Conservation (phyloP, 495 filamentous ascomycete species). For the Aspergillus biplanus region DNA sequence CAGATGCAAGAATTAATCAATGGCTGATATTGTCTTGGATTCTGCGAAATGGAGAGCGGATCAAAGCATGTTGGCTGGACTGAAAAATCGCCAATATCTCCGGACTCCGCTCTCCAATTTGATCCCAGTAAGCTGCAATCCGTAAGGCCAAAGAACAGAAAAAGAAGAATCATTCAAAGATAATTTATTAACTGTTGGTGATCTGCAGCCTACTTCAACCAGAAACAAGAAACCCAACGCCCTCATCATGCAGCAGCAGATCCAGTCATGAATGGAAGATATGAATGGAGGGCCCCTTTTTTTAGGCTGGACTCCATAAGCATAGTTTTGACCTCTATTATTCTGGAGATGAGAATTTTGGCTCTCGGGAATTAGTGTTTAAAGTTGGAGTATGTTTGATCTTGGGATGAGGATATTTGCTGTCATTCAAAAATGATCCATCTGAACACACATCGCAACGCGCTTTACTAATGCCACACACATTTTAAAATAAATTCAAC, state of each 20-base stretch:
- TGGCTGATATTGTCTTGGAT: too few species aligned
- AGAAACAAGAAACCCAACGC: not conserved
- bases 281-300: slow-evolving; percentile 17
- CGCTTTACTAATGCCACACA: slow-evolving; percentile 8
- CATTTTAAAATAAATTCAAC: slow-evolving; percentile 3
- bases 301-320: slow-evolving; percentile 4
- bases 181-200: not conserved
- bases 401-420: too few species aligned
- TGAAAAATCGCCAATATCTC: too few species aligned
- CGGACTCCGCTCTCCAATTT: too few species aligned
- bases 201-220: not conserved
- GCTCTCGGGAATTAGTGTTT: too few species aligned
- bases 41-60: too few species aligned
- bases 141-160: slow-evolving; percentile 2
- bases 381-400: too few species aligned
- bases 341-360: too few species aligned
- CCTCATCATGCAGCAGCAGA: slow-evolving; percentile 3
- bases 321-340: too few species aligned
- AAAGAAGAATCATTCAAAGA: not conserved
- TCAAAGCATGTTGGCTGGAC: too few species aligned
- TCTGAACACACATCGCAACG: not conserved
- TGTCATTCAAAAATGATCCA: too few species aligned
- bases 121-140: not conserved
- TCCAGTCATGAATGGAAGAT: not conserved
- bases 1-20: too few species aligned